Base-by-base conservation (phyloP, 495 filamentous ascomycete species). In the Penicillium tannophilum region DNA sequence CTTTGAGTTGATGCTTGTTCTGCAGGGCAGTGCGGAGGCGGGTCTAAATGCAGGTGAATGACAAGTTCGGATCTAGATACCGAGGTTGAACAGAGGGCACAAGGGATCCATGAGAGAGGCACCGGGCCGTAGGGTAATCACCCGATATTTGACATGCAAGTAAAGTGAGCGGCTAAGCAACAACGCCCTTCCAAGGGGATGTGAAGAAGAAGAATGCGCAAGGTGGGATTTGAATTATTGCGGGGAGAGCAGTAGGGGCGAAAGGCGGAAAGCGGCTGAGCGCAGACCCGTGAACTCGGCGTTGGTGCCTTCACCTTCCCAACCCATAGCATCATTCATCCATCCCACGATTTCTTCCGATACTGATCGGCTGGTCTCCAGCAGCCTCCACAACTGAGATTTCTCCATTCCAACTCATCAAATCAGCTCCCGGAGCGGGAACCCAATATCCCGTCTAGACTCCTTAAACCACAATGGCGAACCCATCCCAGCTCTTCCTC, bases 401-500 rank as follows among this genome's bases (percentile, higher is more conserved):
- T 16, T 11, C 6, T 30, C 26, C 4, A 57, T 56, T 45, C 36
- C 36, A 35, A 16, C 31, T 52, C 17, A 6, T 26, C 26, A 7
- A 46, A 36, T 50, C 52, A 50, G 50, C 39, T 42, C 36, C 31
- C 11, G 31, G 47, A 44, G 26, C 24, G 47, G 52, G 51, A 26
- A 31, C 46, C 23, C 52, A 47, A 36, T 55, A 14, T 53, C 56
- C 54, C 56, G 24, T 52, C 56, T 54, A 50, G 23, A 19, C 26
- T 20, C 30, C 52, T 44, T 20, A 24, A 2, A 23, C 20, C 20
- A 72, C 65, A 47, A 89, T 88, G 85, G 73, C 85, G 55, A 86
- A 81, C 54, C 74, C 81, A 48, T 76, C 76, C 19, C 80, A 84
- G 54, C 74, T 82, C 30, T 81, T 82, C 66, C 76, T 84, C 30